Evolutionary conservation across 768 basidiomycete species (phyloP), one percentile per base, ranked within the genome.

Genomic region (Mycena leptocephala): DNA sequence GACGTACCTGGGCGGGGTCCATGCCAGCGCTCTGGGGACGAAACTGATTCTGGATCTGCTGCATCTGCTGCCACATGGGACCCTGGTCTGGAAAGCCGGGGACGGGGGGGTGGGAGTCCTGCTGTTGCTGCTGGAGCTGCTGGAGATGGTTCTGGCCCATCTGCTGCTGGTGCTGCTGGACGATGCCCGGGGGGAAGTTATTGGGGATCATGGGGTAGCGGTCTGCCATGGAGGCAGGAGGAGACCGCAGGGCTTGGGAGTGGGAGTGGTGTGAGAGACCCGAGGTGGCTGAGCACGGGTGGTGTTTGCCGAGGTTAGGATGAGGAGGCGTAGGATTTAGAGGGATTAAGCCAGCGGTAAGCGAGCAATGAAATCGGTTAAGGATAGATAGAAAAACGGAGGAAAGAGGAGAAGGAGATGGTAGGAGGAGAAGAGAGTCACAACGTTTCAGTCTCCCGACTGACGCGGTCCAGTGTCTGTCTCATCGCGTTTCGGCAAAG

Each of bases 11-110:
- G 55, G 82, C 71, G 39, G 83, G 70, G 37, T 83, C 81, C 76
- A 90, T 83, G 80, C 89, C 89, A 58, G 84, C 83, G 56, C 85
- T 87, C 64, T 87, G 87, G 7, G 84, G 81, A 39, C 89, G 87
- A 78, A 89, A 89, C 76, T 86, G 85, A 53, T 84, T 85, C 78
- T 87, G 87, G 74, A 85, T 79, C 65, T 87, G 87, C 81, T 89
- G 88, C 82, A 90, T 89, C 83, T 91, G 89, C 83, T 90, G 89
- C 93, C 92, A 93, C 79, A 90, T 85, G 75, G 88, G 90, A 75
- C 77, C 77, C 33, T 90, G 89, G 82, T 93, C 92, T 81, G 88
- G 76, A 83, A 89, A 89, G 78, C 84, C 84, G 80, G 88, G 82
- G 79, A 86, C 86, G 55, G 85, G 81, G 81, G 83, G 84, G 82